Base-by-base conservation (phyloP, 768 basidiomycete genomes). In the Dacryopinax primogenitus region DNA sequence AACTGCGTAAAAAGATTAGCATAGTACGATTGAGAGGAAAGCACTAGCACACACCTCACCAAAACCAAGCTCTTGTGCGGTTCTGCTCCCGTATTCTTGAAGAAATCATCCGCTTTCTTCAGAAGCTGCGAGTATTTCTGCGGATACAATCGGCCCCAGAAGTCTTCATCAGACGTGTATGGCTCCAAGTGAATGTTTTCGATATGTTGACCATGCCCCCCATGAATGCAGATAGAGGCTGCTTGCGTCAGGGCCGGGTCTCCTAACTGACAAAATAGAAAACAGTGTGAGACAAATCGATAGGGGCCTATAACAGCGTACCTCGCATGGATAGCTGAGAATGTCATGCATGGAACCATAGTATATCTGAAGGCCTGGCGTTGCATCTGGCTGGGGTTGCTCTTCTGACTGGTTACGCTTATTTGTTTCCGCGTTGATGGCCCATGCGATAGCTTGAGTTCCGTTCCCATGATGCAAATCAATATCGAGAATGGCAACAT, bases 331-430 rank as follows among this genome's bases (percentile, higher is more conserved):
- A 71, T 85, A 96, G 13, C 92, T 89, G 15, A 93, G 78, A 45
- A 97, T 83, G 69, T 98, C 95, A 72, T 99, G 95, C n/a, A 94
- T 78, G 11, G 90, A 93, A 0, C 90, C 91, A 66, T 97, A 99
- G 73, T 85, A 96, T 34, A 93, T 75, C 67, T 83, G 81, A 0
- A 86, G 66, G 1, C 69, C 71, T 1, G 33, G 65, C 34, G 1
- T 83, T 82, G 1, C 74, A 73, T 62, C 78, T 80, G 0, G 68
- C 15, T 1, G 67, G 68, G 2, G 73, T 68, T 0, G 71, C 67
- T 0, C 23, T 2, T 77, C 82, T 32, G 69, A 79, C 67, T 72
- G 72, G 65, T 21, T 82, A 69, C 85, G 81, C 15, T 84, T 81
- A 73, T 91, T 86, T 0, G 87, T 83, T 68, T 92, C 90, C 71